Base-by-base conservation (phyloP, 371 early-diverging fungal species). In the Syncephalastrum contaminatum region DNA sequence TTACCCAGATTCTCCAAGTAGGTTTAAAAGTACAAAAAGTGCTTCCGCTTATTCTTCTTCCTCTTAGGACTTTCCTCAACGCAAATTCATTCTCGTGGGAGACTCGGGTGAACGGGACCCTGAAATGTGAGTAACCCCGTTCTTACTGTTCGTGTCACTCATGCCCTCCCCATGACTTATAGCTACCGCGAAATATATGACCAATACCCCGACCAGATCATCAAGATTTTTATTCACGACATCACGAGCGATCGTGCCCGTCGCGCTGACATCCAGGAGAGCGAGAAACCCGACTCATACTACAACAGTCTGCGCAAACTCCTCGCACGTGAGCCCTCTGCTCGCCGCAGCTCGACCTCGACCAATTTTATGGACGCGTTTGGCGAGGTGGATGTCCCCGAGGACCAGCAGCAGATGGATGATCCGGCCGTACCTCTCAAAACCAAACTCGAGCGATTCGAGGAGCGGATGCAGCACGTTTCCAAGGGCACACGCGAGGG, bases 91-190 rank as follows among this genome's bases (percentile, higher is more conserved):
- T 53, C 72, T 88, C 12, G 72, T 89, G 16, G 87, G 88, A 20
- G 89, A 89, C 57, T 80, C 84, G 39, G 89, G 89, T 46, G 88
- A 89, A 61, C 68, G 77, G 19, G 89, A 89, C 60, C 81, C 85
- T 30, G 86, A 87, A 69, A 75, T 80, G 70, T 81, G 70, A 58
- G 54, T 46, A 22, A 25, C 22, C 21, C 19, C 41, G 7, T 41
- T 59, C 20, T 27, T 41, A 24, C 13, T 39, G 13, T 44, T 40
- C 21, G 49, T 24, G 42, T 39, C 22, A 21, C 22, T 57, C n/a
- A 25, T 40, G 51, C 42, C 27, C 27, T 8, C 22, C 20, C 13
- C 13, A 20, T 45, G 36, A 44, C 13, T 22, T 49, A 20, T 56
- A 76, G 73, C 14, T 84, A 83, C 54, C 70, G 70, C 10, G 60